Base-by-base conservation (phyloP, 306 rosid species). In the Erythrophleum fordii region DNA sequence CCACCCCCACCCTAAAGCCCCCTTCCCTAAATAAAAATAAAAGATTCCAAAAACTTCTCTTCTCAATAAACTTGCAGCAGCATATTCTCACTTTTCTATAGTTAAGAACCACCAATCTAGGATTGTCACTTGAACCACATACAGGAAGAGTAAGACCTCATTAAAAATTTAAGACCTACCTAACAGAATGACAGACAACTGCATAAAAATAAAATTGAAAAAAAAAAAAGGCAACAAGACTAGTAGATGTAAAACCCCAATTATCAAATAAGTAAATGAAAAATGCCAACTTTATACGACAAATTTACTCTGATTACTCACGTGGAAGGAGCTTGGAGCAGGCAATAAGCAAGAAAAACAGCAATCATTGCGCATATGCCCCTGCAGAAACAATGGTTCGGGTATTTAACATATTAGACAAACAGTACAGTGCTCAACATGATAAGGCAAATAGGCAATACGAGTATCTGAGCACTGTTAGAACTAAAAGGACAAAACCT, bases 311-410 rank as follows among this genome's bases (percentile, higher is more conserved):
- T 18, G 25, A 53, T 55, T 17, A 87, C 96, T 86, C 84, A 91
- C 93, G 91, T 84, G 39, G 96, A 91, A 6, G 96, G 91, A 73
- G 96, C 93, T 84, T 91, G 93, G 75, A 91, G 88, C 84, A 91
- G 83, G 87, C 91, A 91, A 80, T 91, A 91, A 80, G 91, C 89
- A 78, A 91, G 96, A 84, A 91, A 91, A 79, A 91, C 93, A 23
- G 92, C 83, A 81, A 89, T 89, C 96, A 91, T 91, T 23, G 93
- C 92, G 85, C 90, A 91, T 25, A 89, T 58, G 35, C 96, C 96
- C 94, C 99, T 96, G 81, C 89, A 89, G 42, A 85, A 83, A 87
- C 78, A 79, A 73, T 55, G 12, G 39, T 4, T 25, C 14, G 20
- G 18, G 62, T n/a, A 59, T 49, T 84, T 44, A 78, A 61, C 75